Conservation (phyloP, 1,284 basidiomycete genomes). For the Sporisorium reilianum region DNA sequence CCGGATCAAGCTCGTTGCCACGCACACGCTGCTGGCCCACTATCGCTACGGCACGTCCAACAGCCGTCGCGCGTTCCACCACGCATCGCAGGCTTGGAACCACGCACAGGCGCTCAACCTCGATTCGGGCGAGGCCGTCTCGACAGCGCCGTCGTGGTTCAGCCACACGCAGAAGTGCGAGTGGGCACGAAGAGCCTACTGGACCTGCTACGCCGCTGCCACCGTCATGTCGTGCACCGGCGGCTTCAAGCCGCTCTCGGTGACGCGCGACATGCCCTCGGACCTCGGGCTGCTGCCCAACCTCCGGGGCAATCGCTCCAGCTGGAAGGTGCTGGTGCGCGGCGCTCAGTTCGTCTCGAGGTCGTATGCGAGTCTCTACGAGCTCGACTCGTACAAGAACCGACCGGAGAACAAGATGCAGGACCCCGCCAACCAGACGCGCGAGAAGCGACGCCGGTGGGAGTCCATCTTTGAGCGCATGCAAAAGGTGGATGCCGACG, state of each 20-base stretch:
- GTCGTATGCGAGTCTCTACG: constrained; percentile 54
- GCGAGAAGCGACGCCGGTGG: constrained; percentile 40
- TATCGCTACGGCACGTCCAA: constrained; percentile 59
- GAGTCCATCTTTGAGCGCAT: constrained; percentile 57
- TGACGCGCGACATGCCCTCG: constrained; percentile 47
- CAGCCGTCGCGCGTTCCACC: constrained; percentile 50
- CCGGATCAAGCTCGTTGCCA: constrained; percentile 59
- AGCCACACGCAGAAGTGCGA: constrained; percentile 56
- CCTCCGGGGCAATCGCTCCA: constrained; percentile 44
- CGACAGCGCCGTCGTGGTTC: constrained; percentile 46
- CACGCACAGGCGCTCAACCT: constrained; percentile 52
- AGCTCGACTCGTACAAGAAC: constrained; percentile 53
- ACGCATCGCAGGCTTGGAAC: constrained; percentile 59
- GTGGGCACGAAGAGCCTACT: constrained; percentile 60
- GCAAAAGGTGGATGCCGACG: constrained; percentile 57
- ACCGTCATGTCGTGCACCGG: constrained; percentile 60
- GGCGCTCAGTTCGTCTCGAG: constrained; percentile 59
- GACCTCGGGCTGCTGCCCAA: constrained; percentile 54
- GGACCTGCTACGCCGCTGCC: constrained; percentile 56
- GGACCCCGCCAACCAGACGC: constrained; percentile 25
- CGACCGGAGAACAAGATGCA: constrained; percentile 38
- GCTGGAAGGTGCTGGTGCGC: constrained; percentile 58
- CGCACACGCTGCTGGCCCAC: constrained; percentile 56
- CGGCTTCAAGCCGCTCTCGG: constrained; percentile 55
- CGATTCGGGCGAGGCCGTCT: constrained; percentile 25